A percentile compares a stretch with the other conserved stretches of the same genome.
Evolutionary conservation across 345 rosid species (phyloP).

Genomic region (Arabidopsis thaliana): TAIR10.1 NC_003076.8:6311501-6312000

Average conservation of each 20-base stretch:
- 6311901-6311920: background rate
- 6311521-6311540: background rate
- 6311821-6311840: conserved; percentile 32
- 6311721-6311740: background rate
- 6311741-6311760: background rate
- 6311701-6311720: conserved; percentile 1
- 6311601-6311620: background rate
- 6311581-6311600: background rate
- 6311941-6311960: conserved; percentile 49
- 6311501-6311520: background rate
- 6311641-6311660: background rate
- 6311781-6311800: conserved; percentile 4
- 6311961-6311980: conserved; percentile 58
- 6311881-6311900: conserved; percentile 18
- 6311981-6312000: conserved; percentile 85
- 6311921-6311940: conserved; percentile 21
- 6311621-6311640: background rate
- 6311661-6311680: background rate
- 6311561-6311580: background rate
- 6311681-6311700: background rate
- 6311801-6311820: conserved; percentile 19
- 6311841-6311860: conserved; percentile 25
- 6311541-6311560: background rate
- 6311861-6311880: conserved; percentile 11
- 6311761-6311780: background rate